Evolutionary conservation across 352 stramenopile species (phyloP), one percentile per base, ranked within the genome.

Genomic region (Phytophthora boehmeriae): DNA sequence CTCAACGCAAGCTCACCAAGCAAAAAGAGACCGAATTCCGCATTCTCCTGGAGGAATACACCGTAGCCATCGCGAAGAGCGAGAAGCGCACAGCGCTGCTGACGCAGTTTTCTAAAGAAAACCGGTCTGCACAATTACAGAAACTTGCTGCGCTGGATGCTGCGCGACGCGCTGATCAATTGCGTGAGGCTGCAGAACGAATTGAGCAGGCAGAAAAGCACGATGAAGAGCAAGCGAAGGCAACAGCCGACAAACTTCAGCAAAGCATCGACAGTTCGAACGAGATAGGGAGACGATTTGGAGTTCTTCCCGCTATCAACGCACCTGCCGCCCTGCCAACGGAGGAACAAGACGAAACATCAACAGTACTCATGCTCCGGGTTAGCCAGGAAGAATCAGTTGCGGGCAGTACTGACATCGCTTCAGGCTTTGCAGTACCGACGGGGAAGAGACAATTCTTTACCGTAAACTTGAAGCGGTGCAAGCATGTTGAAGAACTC

Each of bases 381-480:
- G 49, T 89, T 28, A 88, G 85, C 49, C 73, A 62, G 16, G 44
- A 44, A 44, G 13, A 2, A 6, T 9, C 34, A 41, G 16, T 9
- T 14, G 27, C 38, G 17, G 51, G 30, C 8, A 36, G 30, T 50
- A 30, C 16, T 20, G 61, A 54, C 1, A 20, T 8, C 0, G 16
- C 23, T 48, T 20, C 43, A 30, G 13, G 30, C 17, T 14, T 54
- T 42, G 30, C 30, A 5, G 22, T 46, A 4, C 14, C 22, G 8
- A 3, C 53, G 35, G 22, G 42, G 1, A 90, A 90, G 68, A 70
- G 66, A 2, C 48, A 83, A 48, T 88, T 87, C 52, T 89, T 90
- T 64, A 88, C 80, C 5, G 66, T 86, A 25, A 90, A 90, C 42
- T 64, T 91, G 25, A 89, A 90, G 54, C 76, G 83, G 23, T 93